Base-by-base conservation (phyloP, 495 filamentous ascomycete species). In the Penicillium goetzii region DNA sequence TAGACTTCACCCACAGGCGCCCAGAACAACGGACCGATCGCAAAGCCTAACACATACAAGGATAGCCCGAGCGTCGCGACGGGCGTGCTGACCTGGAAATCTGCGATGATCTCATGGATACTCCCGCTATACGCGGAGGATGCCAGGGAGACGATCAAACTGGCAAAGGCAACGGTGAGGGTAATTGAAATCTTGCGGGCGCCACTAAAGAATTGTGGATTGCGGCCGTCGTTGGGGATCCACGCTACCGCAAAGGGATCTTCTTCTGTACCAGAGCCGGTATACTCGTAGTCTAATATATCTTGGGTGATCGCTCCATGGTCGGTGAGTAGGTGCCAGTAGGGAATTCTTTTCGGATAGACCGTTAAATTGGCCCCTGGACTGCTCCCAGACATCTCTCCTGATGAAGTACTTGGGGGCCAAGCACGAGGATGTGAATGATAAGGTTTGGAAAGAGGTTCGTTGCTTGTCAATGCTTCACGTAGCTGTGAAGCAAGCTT, bases 191-290 rank as follows among this genome's bases (percentile, higher is more conserved):
- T 88, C 75, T 91, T 90, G 68, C 78, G 83, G 34, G 62, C 64
- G 4, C 57, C 38, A 11, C 76, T 59, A 64, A 86, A 90, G 26
- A 71, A 69, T 76, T 87, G 81, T 2, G 88, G 85, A 72, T 91
- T 85, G 49, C 83, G 78, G 4, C 78, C 73, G 71, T 92, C 89
- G 32, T 84, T 68, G 11, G 82, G 83, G 0, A 91, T 79, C 72
- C 84, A 92, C 25, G 85, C 82, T 61, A 91, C 87, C 14, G 88
- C 68, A 59, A 84, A 92, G 1, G 89, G 89, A 28, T 88, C 82
- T 1, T 85, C 83, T 40, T 80, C 72, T 4, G 88, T 91, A 38
- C 89, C 89, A 4, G 77, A 69, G 2, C 89, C 89, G 14, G 72
- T 64, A 68, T 89, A 91, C 0, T 74, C 59, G 60, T 82, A 78